Base-by-base conservation (phyloP, 257 asterid species). In the Cinchona pubescens region DNA sequence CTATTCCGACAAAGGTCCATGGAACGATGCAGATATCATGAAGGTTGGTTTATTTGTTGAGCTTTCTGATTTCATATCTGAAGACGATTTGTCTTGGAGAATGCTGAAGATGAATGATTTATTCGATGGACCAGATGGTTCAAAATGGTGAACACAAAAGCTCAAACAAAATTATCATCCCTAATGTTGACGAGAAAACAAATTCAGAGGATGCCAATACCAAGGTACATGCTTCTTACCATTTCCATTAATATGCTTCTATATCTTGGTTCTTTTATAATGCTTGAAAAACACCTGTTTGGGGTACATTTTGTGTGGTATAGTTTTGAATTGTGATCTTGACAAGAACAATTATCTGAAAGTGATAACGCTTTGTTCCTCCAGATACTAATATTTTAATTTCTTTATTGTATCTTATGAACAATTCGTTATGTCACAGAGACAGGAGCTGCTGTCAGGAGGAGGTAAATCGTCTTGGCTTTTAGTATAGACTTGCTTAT, bases 21-120 rank as follows among this genome's bases (percentile, higher is more conserved):
- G 99, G 99, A 92, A 95, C 71, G 96, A 95, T 75, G 78, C 87
- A 18, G 99, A 92, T 4, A 88, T 90, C 76, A 88, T 95, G 94
- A 95, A 89, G 98, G 98, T 91, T 64, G 64, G 74, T 68, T 67
- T 27, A 16, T 16, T 72, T 40, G 42, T 27, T 67, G 14, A 18
- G 29, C 2, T 55, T 49, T 72, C 49, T 55, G 69, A 32, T 37
- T 70, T 29, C 53, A 34, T 45, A 61, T 38, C 69, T 3, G 59
- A 43, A 43, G 32, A 40, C 45, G 23, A n/a, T 49, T 62, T 40
- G 15, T 6, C 27, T 11, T 10, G 27, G 16, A 23, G 53, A 27
- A 69, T 18, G 48, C 30, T 74, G 12, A 68, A 46, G 18, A 51
- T 35, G 27, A 37, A 25, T 62, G 3, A 35, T 42, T 5, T 3